phyloP scores from a whole-genome alignment of 148 eudicot species.

The Amaranthus hypochondriacus region DNA sequence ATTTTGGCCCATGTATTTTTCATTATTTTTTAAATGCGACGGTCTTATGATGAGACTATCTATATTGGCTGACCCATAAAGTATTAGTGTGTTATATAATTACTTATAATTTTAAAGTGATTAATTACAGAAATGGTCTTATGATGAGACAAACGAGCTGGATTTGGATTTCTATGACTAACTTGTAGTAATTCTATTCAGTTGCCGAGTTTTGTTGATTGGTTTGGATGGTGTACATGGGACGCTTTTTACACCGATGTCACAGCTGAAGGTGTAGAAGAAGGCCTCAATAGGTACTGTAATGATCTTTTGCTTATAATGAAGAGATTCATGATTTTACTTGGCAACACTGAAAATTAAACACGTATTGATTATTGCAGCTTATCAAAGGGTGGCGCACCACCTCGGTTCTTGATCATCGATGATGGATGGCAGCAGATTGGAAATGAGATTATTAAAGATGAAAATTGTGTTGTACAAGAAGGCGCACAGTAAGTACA shows the following conservation, averaged over 20 bases:
- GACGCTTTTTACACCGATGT: conserved; percentile 99
- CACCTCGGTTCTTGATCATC: conserved; percentile 87
- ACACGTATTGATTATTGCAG: conserved; percentile 31
- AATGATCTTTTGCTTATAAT: background rate
- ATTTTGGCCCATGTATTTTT: background rate
- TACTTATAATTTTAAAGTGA: too few relatives aligned
- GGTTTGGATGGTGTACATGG: conserved; percentile 99
- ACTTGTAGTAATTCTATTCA: conserved; percentile 23
- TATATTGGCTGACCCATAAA: too few relatives aligned
- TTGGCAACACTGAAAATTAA: background rate
- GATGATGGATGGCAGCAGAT: conserved; percentile 99
- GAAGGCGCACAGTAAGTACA: conserved; percentile 94
- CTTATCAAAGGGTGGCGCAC: conserved; percentile 75
- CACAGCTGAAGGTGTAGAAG: conserved; percentile 92
- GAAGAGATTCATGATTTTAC: background rate
- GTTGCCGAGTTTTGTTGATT: conserved; percentile 84
- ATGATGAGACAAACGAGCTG: too few relatives aligned
- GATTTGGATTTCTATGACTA: conserved; percentile 3
- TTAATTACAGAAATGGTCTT: too few relatives aligned
- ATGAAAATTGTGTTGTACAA: conserved; percentile 58
- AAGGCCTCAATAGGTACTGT: conserved; percentile 73
- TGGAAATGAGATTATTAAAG: conserved; percentile 50
- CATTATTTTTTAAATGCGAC: too few relatives aligned
- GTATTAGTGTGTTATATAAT: too few relatives aligned
- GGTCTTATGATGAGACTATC: too few relatives aligned